A percentile compares a stretch with the other conserved stretches of the same genome.
Conservation (phyloP, 2,329 filamentous ascomycete genomes). For the Fusarium tricinctum region DNA sequence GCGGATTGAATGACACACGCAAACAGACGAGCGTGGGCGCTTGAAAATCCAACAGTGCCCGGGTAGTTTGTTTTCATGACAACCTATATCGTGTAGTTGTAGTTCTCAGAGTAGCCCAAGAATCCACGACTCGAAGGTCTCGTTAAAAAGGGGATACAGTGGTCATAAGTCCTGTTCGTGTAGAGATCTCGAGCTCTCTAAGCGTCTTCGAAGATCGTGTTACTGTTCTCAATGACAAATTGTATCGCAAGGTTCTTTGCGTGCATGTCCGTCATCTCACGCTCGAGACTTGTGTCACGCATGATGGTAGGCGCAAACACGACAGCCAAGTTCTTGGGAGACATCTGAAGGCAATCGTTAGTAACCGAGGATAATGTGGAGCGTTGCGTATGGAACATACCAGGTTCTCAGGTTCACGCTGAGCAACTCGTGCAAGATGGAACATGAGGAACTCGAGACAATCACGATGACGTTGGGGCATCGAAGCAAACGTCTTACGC, state of each 20-base stretch:
- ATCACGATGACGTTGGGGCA: conserved; percentile 88
- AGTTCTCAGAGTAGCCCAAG: conserved; percentile 28
- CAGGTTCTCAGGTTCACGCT: conserved; percentile 86
- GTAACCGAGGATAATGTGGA: not conserved
- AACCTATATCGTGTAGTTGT: conserved; percentile 36
- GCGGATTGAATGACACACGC: conserved; percentile 39
- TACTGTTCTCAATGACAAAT: conserved; percentile 91
- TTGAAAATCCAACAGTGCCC: conserved; percentile 45
- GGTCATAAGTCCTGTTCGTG: conserved; percentile 19
- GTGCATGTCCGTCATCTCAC: conserved; percentile 97
- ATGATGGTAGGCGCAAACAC: conserved; percentile 99
- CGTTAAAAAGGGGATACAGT: conserved; percentile 21
- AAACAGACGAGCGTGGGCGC: conserved; percentile 36
- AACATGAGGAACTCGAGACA: conserved; percentile 94
- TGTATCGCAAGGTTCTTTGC: conserved; percentile 93
- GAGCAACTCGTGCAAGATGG: conserved; percentile 89
- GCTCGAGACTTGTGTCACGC: conserved; percentile 88
- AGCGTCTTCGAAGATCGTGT: conserved; percentile 78
- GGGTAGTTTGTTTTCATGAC: conserved; percentile 37
- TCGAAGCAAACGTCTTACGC: conserved; percentile 78
- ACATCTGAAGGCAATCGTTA: conserved; percentile 75
- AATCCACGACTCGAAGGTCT: conserved; percentile 28
- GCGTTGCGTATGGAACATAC: conserved; percentile 61
- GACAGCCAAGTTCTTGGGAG: conserved; percentile 93
- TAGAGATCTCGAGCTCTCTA: conserved; percentile 30